Conservation (phyloP, 31 red algal genomes). For the Endocladia muricata region DNA sequence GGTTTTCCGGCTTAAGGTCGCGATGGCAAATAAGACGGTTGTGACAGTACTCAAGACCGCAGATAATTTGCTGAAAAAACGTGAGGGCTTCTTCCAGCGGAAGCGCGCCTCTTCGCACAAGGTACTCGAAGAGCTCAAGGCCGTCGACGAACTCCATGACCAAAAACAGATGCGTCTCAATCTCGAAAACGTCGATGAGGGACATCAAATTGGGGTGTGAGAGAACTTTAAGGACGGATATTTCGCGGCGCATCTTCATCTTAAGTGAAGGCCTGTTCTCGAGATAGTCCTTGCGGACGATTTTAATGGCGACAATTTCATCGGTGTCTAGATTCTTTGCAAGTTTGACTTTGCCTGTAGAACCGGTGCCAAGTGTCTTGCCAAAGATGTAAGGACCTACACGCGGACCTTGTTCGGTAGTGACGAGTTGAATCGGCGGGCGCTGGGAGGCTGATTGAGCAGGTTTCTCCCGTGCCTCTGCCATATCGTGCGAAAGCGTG, state of each 20-base stretch:
- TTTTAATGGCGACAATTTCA: constrained; percentile 96
- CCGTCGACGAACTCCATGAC: constrained; percentile 94
- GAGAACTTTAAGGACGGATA: constrained; percentile 93
- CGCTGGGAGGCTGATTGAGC: background rate
- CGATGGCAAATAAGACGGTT: constrained; percentile 94
- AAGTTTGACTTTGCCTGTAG: constrained; percentile 94
- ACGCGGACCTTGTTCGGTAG: constrained; percentile 71
- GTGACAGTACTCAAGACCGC: constrained; percentile 96
- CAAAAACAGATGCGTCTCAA: constrained; percentile 90
- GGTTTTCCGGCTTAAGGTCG: constrained; percentile 97
- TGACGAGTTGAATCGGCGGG: constrained; percentile 54
- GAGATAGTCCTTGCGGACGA: constrained; percentile 94
- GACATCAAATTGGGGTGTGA: constrained; percentile 90
- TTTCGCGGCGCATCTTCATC: constrained; percentile 98
- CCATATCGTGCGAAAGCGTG: background rate
- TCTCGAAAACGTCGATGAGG: constrained; percentile 95
- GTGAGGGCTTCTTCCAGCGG: constrained; percentile 70
- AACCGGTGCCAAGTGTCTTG: constrained; percentile 88
- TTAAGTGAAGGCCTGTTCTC: constrained; percentile 87
- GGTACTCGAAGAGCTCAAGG: constrained; percentile 90
- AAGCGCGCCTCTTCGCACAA: constrained; percentile 86
- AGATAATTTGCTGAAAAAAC: constrained; percentile 97
- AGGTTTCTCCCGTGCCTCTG: background rate
- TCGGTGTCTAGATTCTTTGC: constrained; percentile 75
- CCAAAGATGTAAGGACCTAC: constrained; percentile 94